Base-by-base conservation (phyloP, 192 early-diverging fungal genomes). In the Entomortierella lignicola region DNA sequence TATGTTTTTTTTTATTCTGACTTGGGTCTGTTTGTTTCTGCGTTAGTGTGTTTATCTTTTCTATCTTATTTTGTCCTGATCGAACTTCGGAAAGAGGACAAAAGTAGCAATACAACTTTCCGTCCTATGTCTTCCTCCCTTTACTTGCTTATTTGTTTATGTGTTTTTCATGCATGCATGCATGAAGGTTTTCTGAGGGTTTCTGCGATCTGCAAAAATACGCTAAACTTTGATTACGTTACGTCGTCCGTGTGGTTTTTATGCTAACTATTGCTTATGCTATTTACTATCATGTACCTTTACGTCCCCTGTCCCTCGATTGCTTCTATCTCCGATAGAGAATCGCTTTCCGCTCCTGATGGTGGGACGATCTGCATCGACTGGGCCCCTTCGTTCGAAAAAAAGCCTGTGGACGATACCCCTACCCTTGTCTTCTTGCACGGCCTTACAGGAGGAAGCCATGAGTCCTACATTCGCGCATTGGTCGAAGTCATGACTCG, bases 401-500 rank as follows among this genome's bases (percentile, higher is more conserved):
- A 83, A 34, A 85, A 85, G 67, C 88, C 89, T 43, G 75, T 84
- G 2, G 86, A 88, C 56, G 80, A 83, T 62, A 90, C 89, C 17
- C 94, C 95, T 0, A 94, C 91, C 31, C 75, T 97, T 41, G 85
- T 99, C 7, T 84, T 96, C 44, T 83, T 94, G 17, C 97, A 97
- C 75, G 96, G 97, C 29, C 79, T 99, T 65, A 96, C 96, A 8
- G 97, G 97, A 51, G 95, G 95, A 34, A 94, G 92, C 47, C 91
- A 94, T 81, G 96, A 98, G 81, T 88, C 87, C 2, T 99, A 99
- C 66, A 91, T 99, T 37, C 90, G 91, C 26, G 84, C 89, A 11
- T 69, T 97, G 17, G 85, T 94, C 37, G 83, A 89, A 64, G 74
- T 77, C 44, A 84, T 93, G 60, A 91, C 85, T 0, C 71, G 80